Percentiles rank a stretch among this genome's conserved stretches.
Evolutionary conservation across 176 grass and related monocot genomes (phyloP).

Genomic region (Tillandsia leiboldiana): DNA sequence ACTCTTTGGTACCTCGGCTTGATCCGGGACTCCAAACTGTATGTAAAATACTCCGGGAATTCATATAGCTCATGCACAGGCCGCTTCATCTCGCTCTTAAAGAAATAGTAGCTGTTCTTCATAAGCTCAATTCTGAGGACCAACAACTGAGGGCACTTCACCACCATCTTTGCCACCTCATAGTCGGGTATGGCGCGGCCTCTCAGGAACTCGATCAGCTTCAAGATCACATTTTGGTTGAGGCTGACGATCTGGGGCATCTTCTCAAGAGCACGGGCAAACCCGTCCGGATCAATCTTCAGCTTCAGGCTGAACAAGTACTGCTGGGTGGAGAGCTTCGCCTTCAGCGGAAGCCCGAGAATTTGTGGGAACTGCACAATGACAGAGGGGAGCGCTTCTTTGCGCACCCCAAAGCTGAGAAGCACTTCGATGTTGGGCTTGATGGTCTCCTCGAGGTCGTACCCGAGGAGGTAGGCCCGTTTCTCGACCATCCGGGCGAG

Average conservation of each 20-base stretch:
- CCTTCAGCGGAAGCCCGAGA: slow-evolving; percentile 75
- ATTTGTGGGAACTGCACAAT: slow-evolving; percentile 61
- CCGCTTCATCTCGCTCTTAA: slow-evolving; percentile 78
- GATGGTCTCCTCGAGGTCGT: slow-evolving; percentile 66
- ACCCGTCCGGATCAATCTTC: slow-evolving; percentile 66
- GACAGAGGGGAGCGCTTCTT: slow-evolving; percentile 53
- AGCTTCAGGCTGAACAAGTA: slow-evolving; percentile 94
- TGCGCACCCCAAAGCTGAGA: slow-evolving; percentile 58
- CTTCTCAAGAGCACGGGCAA: slow-evolving; percentile 57
- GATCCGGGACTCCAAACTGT: slow-evolving; percentile 89
- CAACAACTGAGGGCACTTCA: slow-evolving; percentile 71
- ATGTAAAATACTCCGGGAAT: slow-evolving; percentile 90
- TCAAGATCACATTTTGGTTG: slow-evolving; percentile 69
- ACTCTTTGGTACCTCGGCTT: slow-evolving; percentile 73
- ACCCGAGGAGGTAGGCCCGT: slow-evolving; percentile 74
- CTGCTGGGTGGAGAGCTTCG: slow-evolving; percentile 66
- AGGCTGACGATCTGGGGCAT: slow-evolving; percentile 83
- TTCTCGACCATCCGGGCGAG: slow-evolving; percentile 85
- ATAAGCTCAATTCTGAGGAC: slow-evolving; percentile 49
- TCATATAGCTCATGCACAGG: slow-evolving; percentile 62
- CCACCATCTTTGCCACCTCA: slow-evolving; percentile 58
- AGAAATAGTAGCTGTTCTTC: slow-evolving; percentile 91
- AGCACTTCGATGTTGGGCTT: slow-evolving; percentile 74
- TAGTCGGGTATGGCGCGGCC: slow-evolving; percentile 54
- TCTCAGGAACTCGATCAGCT: slow-evolving; percentile 60